Evolutionary conservation across 495 filamentous ascomycete genomes (phyloP).

Genomic region (Hypoxylon rickii): DNA sequence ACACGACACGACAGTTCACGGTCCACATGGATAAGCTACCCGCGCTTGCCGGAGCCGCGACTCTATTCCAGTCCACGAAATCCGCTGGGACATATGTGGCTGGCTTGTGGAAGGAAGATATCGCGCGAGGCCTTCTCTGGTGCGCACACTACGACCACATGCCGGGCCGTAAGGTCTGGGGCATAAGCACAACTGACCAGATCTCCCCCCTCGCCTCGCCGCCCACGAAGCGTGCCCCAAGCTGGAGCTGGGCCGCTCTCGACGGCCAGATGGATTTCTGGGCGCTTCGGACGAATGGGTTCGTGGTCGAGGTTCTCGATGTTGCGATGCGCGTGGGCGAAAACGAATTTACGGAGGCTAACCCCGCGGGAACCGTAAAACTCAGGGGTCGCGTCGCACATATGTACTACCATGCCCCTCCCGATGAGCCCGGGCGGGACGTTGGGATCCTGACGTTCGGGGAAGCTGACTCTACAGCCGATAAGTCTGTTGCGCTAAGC

Average conservation of each 20-base stretch:
- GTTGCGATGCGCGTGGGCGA: constrained; percentile 17
- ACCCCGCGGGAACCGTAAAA: constrained; percentile 4
- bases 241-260: constrained; percentile 38
- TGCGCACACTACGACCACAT: constrained; percentile 16
- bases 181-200: constrained; percentile 1
- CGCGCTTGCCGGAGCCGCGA: constrained; percentile 33
- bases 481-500: not conserved
- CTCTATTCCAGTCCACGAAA: constrained; percentile 14
- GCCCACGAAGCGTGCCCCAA: constrained; percentile 26
- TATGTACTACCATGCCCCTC: constrained; percentile 21
- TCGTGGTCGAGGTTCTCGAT: constrained; percentile 17
- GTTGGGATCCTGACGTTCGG: constrained; percentile 18
- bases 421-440: not conserved
- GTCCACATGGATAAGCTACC: constrained; percentile 32
- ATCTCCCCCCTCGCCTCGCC: constrained; percentile 13
- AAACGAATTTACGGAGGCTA: constrained; percentile 6
- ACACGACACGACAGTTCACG: constrained; percentile 26
- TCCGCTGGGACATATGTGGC: constrained; percentile 31
- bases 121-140: constrained; percentile 35
- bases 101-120: constrained; percentile 34
- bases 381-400: constrained; percentile 12
- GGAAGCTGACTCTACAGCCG: not conserved
- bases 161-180: constrained; percentile 25
- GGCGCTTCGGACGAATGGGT: constrained; percentile 5
- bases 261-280: constrained; percentile 29